A percentile compares a stretch with the other conserved stretches of the same genome.
These are phyloP conservation scores for Arthrobotrys iridis DNA, from an alignment of 2,329 filamentous ascomycete species.

Conservation along the genomic window DNA sequence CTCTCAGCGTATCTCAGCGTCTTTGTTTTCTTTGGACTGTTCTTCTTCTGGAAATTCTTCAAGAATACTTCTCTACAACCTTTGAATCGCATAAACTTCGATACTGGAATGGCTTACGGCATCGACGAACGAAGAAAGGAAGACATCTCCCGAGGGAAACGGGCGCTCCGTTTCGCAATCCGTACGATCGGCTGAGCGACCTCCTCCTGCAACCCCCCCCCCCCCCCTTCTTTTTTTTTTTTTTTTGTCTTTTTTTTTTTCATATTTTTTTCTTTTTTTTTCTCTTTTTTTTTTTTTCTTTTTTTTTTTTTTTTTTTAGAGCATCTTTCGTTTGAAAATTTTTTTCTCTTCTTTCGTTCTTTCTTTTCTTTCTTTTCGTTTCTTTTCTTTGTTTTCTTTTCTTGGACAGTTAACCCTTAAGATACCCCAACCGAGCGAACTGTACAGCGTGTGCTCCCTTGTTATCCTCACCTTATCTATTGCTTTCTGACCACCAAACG, in stretches of 20 bases:
- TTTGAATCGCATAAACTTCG: slow-evolving; percentile 60
- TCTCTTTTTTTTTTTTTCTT: background rate
- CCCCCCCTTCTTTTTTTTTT: background rate
- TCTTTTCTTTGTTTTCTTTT: background rate
- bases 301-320: background rate
- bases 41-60: slow-evolving; percentile 72
- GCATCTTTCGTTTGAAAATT: too few relatives aligned
- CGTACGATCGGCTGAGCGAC: slow-evolving; percentile 38
- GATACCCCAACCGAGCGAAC: slow-evolving; percentile 41
- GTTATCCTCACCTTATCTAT: background rate
- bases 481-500: background rate
- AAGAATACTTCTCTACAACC: slow-evolving; percentile 70
- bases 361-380: background rate
- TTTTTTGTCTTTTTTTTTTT: background rate
- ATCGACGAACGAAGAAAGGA: slow-evolving; percentile 51
- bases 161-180: slow-evolving; percentile 48
- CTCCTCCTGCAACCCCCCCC: background rate
- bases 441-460: slow-evolving; percentile 17
- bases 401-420: slow-evolving; percentile 21
- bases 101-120: slow-evolving; percentile 52
- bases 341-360: background rate
- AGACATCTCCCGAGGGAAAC: slow-evolving; percentile 32
- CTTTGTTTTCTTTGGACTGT: slow-evolving; percentile 69
- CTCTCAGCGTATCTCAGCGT: slow-evolving; percentile 73
- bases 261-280: background rate